Evolutionary conservation across 306 rosid species (phyloP).

Genomic region (Cicer yamashitae): DNA sequence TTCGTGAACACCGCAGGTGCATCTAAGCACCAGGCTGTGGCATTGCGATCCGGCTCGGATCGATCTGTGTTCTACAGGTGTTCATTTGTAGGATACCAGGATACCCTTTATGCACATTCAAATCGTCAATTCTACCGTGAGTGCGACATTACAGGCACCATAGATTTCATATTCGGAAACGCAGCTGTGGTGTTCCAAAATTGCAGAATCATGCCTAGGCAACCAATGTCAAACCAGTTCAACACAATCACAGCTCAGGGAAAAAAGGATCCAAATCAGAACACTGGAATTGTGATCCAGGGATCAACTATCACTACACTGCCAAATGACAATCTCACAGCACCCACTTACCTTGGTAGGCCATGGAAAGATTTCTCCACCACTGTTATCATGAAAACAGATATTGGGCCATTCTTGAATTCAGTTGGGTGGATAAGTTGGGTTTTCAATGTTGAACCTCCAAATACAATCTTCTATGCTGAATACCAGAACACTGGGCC

Average conservation of each 20-base stretch:
- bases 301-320: conserved; percentile 54
- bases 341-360: conserved; percentile 80
- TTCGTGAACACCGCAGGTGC: conserved; percentile 85
- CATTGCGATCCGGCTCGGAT: conserved; percentile 83
- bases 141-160: conserved; percentile 80
- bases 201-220: conserved; percentile 76
- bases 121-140: conserved; percentile 92
- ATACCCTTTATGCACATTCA: conserved; percentile 89
- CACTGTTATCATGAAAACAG: conserved; percentile 69
- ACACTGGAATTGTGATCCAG: conserved; percentile 82
- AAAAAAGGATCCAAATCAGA: conserved; percentile 76
- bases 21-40: conserved; percentile 89
- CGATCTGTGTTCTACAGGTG: conserved; percentile 69
- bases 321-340: conserved; percentile 52
- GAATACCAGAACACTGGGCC: conserved; percentile 76
- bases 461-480: conserved; percentile 65
- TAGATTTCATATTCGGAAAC: conserved; percentile 95
- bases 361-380: conserved; percentile 93
- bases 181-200: conserved; percentile 79
- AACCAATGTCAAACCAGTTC: conserved; percentile 79
- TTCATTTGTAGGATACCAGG: conserved; percentile 77
- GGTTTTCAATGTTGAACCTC: conserved; percentile 63
- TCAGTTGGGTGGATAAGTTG: conserved; percentile 81
- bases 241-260: conserved; percentile 97
- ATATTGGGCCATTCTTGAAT: conserved; percentile 61